phyloP scores from a whole-genome alignment of 192 early-diverging fungal species.

The Rhizophlyctis rosea region DNA sequence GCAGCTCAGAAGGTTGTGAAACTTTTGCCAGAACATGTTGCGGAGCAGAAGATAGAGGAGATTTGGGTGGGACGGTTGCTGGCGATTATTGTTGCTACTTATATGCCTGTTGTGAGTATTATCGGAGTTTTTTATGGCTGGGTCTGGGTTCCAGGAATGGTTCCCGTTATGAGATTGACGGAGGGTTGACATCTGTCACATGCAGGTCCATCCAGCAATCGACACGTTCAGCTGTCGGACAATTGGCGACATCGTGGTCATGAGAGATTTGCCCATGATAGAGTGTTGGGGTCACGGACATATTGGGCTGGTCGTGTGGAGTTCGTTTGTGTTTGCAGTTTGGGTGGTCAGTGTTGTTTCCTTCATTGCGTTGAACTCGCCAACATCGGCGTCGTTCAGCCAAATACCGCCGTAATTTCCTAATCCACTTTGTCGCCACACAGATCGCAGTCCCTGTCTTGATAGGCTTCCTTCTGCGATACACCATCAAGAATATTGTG shows the following conservation, averaged over 20 bases:
- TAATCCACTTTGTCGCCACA: background rate
- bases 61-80: background rate
- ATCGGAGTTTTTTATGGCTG: background rate
- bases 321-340: background rate
- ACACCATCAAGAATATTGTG: too few relatives aligned
- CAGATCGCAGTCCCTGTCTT: background rate
- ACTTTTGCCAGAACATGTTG: background rate
- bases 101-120: background rate
- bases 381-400: too few relatives aligned
- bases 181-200: too few relatives aligned
- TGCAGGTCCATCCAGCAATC: background rate
- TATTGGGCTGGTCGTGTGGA: background rate
- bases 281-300: background rate
- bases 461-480: background rate
- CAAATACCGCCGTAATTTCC: too few relatives aligned
- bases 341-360: background rate
- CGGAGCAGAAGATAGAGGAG: background rate
- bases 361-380: too few relatives aligned
- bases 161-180: background rate
- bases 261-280: background rate
- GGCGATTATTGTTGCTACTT: background rate
- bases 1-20: background rate
- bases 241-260: background rate
- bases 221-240: background rate
- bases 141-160: background rate